These are phyloP conservation scores for Singerocomus inundabilis DNA, from an alignment of 1,284 basidiomycete genomes.

Conservation along the genomic window DNA sequence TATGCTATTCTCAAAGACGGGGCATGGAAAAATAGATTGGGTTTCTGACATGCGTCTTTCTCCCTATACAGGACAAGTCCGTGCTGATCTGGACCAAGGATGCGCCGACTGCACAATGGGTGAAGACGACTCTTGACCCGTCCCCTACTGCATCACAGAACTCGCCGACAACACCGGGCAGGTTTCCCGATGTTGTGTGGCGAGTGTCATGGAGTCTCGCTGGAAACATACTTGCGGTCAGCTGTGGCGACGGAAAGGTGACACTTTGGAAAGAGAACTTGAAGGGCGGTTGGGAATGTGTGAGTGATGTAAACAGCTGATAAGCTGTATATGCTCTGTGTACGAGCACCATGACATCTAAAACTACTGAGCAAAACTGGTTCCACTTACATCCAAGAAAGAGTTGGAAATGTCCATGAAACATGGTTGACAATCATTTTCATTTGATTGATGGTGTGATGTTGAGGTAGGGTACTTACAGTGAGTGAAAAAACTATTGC, in stretches of 20 bases:
- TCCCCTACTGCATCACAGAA: constrained; percentile 42
- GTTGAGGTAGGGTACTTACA: too few relatives aligned
- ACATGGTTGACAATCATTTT: too few relatives aligned
- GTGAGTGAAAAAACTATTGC: too few relatives aligned
- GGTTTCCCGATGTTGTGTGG: constrained; percentile 97
- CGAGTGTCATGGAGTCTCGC: constrained; percentile 96
- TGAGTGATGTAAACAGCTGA: constrained; percentile 88
- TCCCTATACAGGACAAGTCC: constrained; percentile 66
- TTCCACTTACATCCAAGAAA: too few relatives aligned
- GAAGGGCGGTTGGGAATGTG: constrained; percentile 94
- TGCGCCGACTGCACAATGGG: constrained; percentile 76
- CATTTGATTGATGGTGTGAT: too few relatives aligned
- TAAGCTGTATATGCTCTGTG: too few relatives aligned
- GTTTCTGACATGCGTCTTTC: neutral
- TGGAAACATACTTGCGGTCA: constrained; percentile 95
- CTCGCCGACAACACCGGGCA: constrained; percentile 46
- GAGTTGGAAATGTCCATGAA: too few relatives aligned
- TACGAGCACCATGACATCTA: too few relatives aligned
- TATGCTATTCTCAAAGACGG: constrained; percentile 29
- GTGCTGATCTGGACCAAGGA: constrained; percentile 96
- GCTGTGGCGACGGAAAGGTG: constrained; percentile 97
- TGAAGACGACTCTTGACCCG: constrained; percentile 83
- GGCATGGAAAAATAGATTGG: too few relatives aligned
- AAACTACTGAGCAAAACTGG: too few relatives aligned
- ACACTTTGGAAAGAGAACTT: constrained; percentile 98